These are phyloP conservation scores for Camillea tinctor DNA, from an alignment of 2,329 filamentous ascomycete species.

Conservation along the genomic window DNA sequence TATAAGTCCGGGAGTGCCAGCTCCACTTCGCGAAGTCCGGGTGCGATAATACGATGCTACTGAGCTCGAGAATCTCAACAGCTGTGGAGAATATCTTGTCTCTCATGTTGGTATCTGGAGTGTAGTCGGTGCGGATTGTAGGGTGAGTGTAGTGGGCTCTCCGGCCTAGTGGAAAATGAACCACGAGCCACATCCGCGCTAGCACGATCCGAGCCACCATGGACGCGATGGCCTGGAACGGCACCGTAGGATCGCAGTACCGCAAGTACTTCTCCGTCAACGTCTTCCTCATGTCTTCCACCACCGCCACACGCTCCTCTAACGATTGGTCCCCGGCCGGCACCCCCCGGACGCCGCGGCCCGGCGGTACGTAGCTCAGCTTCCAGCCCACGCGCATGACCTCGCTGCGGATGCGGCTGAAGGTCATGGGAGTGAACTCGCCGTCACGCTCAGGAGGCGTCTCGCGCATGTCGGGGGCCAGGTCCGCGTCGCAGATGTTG, in stretches of 20 bases:
- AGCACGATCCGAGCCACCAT: slow-evolving; percentile 7
- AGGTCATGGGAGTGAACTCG: slow-evolving; percentile 44
- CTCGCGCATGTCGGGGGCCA: slow-evolving; percentile 43
- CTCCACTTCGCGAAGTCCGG: background rate
- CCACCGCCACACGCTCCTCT: slow-evolving; percentile 31
- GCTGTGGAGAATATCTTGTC: slow-evolving; percentile 3
- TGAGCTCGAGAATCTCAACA: slow-evolving; percentile 6
- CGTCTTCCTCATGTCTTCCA: slow-evolving; percentile 25
- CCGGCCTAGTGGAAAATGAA: background rate
- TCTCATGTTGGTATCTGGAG: background rate
- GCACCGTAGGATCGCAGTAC: slow-evolving; percentile 35
- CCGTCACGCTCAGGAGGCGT: slow-evolving; percentile 41
- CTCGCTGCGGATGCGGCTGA: slow-evolving; percentile 40
- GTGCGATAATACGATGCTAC: background rate
- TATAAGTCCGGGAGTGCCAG: slow-evolving; percentile 8
- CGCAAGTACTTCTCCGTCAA: slow-evolving; percentile 37
- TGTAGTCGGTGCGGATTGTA: background rate
- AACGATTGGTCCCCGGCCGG: slow-evolving; percentile 16
- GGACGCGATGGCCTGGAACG: slow-evolving; percentile 16
- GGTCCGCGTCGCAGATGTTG: slow-evolving; percentile 52
- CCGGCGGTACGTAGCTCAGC: slow-evolving; percentile 29
- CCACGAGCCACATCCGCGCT: slow-evolving; percentile 1
- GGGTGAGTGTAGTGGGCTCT: background rate
- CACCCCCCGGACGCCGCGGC: slow-evolving; percentile 2
- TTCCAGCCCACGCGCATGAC: slow-evolving; percentile 39